These are phyloP conservation scores for Cladobotryum protrusum DNA, from an alignment of 2,329 filamentous ascomycete species.

Conservation along the genomic window DNA sequence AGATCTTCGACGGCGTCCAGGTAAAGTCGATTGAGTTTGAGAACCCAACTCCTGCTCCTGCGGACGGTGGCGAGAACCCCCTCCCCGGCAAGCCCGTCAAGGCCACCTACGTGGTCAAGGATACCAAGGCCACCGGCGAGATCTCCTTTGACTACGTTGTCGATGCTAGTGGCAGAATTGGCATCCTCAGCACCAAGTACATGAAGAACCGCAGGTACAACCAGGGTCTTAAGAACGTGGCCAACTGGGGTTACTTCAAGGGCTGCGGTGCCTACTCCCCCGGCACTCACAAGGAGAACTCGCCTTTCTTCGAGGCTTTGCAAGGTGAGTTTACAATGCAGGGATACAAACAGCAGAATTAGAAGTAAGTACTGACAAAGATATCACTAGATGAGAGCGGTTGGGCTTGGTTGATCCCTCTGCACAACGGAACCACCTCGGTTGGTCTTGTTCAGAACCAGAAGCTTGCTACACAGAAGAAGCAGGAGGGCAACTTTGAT, in stretches of 20 bases:
- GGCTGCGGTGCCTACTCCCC: constrained; percentile 24
- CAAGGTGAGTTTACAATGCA: constrained; percentile 14
- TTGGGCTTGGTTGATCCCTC: constrained; percentile 44
- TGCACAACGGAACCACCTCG: constrained; percentile 39
- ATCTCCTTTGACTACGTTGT: constrained; percentile 42
- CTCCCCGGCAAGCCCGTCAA: constrained; percentile 26
- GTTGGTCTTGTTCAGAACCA: constrained; percentile 37
- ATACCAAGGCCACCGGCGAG: constrained; percentile 26
- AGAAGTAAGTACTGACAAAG: background rate
- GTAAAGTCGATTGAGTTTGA: constrained; percentile 26
- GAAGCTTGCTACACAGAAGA: constrained; percentile 27
- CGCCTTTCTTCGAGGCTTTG: constrained; percentile 39
- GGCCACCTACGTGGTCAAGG: constrained; percentile 27
- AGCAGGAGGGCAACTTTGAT: constrained; percentile 10
- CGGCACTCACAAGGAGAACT: constrained; percentile 28
- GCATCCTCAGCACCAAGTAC: constrained; percentile 42
- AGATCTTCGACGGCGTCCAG: constrained; percentile 33
- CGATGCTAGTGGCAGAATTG: constrained; percentile 40
- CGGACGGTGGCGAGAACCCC: background rate
- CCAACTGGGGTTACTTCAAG: constrained; percentile 43
- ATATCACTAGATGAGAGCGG: constrained; percentile 36
- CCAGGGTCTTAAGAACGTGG: constrained; percentile 41
- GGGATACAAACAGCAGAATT: background rate
- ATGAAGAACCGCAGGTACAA: constrained; percentile 42
- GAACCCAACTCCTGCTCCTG: background rate